Evolutionary conservation across 2,329 filamentous ascomycete species (phyloP).

Genomic region (Alternaria sp.): DNA sequence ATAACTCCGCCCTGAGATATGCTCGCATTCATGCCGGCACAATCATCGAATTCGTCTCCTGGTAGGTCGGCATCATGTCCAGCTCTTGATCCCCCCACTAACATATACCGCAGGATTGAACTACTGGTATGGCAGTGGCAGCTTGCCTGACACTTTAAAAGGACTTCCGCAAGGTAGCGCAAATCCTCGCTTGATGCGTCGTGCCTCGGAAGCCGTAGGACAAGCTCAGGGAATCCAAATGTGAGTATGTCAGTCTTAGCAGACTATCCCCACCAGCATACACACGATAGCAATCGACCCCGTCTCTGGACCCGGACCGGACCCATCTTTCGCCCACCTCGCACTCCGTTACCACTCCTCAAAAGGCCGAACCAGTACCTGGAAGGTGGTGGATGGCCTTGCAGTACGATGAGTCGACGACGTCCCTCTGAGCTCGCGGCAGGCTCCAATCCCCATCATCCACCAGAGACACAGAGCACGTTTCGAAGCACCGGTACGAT

Average conservation of each 20-base stretch:
- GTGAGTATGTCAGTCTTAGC: slow-evolving; percentile 25
- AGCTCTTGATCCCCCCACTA: slow-evolving; percentile 11
- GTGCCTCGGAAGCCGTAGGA: slow-evolving; percentile 42
- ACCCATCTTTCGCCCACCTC: not conserved
- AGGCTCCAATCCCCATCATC: not conserved
- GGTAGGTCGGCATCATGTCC: slow-evolving; percentile 27
- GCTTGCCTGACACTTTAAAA: slow-evolving; percentile 38
- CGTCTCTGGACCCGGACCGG: not conserved
- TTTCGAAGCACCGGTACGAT: slow-evolving; percentile 13
- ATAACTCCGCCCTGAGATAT: slow-evolving; percentile 35
- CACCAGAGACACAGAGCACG: not conserved
- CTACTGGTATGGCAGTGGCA: slow-evolving; percentile 44
- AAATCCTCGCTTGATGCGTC: slow-evolving; percentile 39
- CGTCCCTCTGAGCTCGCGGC: not conserved
- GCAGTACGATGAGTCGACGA: not conserved
- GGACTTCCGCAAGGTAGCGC: slow-evolving; percentile 29
- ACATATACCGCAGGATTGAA: slow-evolving; percentile 31
- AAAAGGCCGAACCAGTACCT: not conserved
- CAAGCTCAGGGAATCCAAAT: slow-evolving; percentile 36
- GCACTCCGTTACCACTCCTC: not conserved
- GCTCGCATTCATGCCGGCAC: slow-evolving; percentile 47
- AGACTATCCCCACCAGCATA: slow-evolving; percentile 1
- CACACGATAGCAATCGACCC: slow-evolving; percentile 1
- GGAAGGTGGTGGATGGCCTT: not conserved
- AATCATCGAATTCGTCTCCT: slow-evolving; percentile 42